Base-by-base conservation (phyloP, 2,329 filamentous ascomycete genomes). In the Beauveria sp. region DNA sequence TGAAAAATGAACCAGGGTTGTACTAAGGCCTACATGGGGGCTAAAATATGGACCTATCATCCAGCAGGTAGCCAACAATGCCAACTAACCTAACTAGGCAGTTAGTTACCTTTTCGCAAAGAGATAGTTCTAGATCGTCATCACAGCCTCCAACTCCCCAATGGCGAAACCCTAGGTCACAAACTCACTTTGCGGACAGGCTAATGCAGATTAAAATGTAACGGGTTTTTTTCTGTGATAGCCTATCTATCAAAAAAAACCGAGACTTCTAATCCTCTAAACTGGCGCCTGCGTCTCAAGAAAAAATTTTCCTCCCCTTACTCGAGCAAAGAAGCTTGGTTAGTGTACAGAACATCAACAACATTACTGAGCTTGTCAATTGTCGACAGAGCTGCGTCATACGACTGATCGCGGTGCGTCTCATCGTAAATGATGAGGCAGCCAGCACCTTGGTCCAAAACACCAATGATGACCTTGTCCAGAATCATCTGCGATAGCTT, bases 401-500 rank as follows among this genome's bases (percentile, higher is more conserved):
- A 99, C 40, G 90, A 88, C 78, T 93, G 88, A 74, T 99, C 95
- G 66, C 93, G 85, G 74, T 96, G 88, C 16, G 90, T 91, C 84
- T 99, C 95, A 72, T 99, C 95, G 72, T 88, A 99, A 69, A 99
- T 91, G 75, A 97, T 96, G 73, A 99, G 83, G 75, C 96, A 98
- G 45, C 93, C 93, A n/a, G 92, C 91, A 55, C 95, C 95, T 77
- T 99, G 95, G 75, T 99, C 95, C 68, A 99, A 79, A 61, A 99
- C 95, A 63, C 96, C 95, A 68, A 97, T 91, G 72, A 99, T 98
- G 70, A 98, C 91, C 82, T 97, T 97, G 80, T 99, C 95, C 63
- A 99, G 83, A 72, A 99, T 99, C 96, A 99, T 99, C 83, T 99
- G 96, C 51, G 91, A 96, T 66, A 99, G 83, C 83, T 99, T 99